Evolutionary conservation across 768 basidiomycete species (phyloP).

Genomic region (Pleurotus eryngii): DNA sequence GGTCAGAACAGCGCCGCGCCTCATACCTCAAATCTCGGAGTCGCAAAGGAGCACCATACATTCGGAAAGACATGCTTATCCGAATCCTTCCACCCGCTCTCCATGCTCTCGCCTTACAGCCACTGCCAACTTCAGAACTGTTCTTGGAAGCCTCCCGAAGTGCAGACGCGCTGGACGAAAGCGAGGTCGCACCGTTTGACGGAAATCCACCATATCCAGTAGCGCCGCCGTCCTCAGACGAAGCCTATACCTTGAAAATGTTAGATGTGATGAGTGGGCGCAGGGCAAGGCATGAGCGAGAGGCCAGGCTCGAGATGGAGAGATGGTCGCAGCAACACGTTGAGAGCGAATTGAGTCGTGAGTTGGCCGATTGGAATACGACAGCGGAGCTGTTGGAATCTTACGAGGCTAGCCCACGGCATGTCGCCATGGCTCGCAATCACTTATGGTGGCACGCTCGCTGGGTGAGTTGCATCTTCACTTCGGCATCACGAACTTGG

Average conservation of each 20-base stretch:
- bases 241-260: neutral
- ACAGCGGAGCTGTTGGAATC: neutral
- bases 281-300: neutral
- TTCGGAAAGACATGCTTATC: neutral
- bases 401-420: neutral
- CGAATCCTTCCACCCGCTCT: neutral
- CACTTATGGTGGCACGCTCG: neutral
- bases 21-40: neutral
- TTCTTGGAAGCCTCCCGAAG: slow-evolving; percentile 4
- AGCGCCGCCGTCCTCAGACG: neutral
- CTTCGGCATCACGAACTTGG: neutral
- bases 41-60: neutral
- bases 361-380: neutral
- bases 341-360: neutral
- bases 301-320: neutral
- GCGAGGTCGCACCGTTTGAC: neutral
- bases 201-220: neutral
- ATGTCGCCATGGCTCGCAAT: neutral
- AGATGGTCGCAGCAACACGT: neutral
- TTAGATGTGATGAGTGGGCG: slow-evolving; percentile 8
- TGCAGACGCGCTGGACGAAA: slow-evolving; percentile 4
- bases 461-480: neutral
- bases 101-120: neutral
- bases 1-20: neutral
- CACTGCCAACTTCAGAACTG: neutral